Percentiles rank a stretch among this genome's conserved stretches.
Conservation (phyloP, 495 filamentous ascomycete genomes). For the Aspergillus homomorphus region DNA sequence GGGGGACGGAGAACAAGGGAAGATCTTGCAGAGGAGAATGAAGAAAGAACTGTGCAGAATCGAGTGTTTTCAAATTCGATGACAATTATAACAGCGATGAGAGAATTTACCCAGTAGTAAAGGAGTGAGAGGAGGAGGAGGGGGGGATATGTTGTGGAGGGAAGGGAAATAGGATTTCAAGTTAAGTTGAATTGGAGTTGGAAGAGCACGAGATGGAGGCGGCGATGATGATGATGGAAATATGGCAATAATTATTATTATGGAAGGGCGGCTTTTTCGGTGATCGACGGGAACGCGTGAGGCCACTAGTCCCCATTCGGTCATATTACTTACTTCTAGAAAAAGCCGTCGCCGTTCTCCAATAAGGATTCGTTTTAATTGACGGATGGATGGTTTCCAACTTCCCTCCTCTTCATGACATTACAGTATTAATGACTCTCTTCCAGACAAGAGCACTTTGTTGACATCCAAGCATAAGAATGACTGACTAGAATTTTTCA, state of each 20-base stretch:
- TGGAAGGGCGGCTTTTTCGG: slow-evolving; percentile 18
- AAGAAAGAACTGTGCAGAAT: neutral
- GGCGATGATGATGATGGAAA: neutral
- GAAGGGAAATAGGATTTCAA: neutral
- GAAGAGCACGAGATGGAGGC: neutral
- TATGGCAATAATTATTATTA: neutral
- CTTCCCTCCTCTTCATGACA: too few relatives aligned
- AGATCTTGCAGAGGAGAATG: neutral
- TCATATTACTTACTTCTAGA: slow-evolving; percentile 23
- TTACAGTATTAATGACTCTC: too few relatives aligned
- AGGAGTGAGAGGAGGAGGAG: neutral
- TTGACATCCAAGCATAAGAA: too few relatives aligned
- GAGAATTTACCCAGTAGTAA: neutral
- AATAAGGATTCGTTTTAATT: too few relatives aligned
- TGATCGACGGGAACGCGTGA: slow-evolving; percentile 28
- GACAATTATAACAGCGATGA: neutral
- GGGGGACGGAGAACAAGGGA: neutral
- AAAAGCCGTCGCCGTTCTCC: too few relatives aligned
- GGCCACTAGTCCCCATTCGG: slow-evolving; percentile 26
- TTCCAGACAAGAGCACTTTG: too few relatives aligned
- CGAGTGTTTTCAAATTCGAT: neutral
- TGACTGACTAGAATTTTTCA: too few relatives aligned
- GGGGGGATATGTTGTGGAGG: neutral
- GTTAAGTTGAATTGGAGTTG: neutral
- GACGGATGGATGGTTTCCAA: too few relatives aligned